These are phyloP conservation scores for Phytophthora ramorum DNA, from an alignment of 352 stramenopile species.

Conservation along the genomic window DNA sequence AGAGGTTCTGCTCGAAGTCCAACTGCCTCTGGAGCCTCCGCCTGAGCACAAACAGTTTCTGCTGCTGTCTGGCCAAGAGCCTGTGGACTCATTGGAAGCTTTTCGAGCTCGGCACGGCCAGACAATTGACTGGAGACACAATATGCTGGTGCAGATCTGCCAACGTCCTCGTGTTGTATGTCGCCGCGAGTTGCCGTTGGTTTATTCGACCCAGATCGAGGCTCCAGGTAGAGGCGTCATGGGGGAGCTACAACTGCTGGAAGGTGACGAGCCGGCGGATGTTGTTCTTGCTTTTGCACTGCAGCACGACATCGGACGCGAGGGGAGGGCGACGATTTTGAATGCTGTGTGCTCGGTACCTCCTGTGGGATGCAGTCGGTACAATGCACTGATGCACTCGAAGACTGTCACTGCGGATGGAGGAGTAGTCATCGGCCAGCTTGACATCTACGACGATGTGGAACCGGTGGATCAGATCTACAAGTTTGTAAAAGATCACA, in stretches of 20 bases:
- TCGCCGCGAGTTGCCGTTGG: constrained; percentile 40
- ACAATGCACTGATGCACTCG: constrained; percentile 49
- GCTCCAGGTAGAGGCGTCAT: constrained; percentile 33
- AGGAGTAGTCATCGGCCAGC: constrained; percentile 40
- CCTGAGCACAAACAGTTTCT: constrained; percentile 37
- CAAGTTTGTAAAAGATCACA: constrained; percentile 65
- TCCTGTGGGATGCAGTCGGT: constrained; percentile 47
- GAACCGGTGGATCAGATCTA: constrained; percentile 80
- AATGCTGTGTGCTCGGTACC: constrained; percentile 50
- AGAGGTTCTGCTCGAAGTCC: constrained; percentile 32
- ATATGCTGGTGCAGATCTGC: constrained; percentile 55
- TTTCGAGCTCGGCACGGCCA: constrained; percentile 53
- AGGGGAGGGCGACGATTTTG: constrained; percentile 40
- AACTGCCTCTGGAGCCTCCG: constrained; percentile 33
- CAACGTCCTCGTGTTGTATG: constrained; percentile 43
- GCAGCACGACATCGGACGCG: constrained; percentile 37
- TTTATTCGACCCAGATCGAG: constrained; percentile 54
- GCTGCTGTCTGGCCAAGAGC: constrained; percentile 49
- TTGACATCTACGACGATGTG: constrained; percentile 72
- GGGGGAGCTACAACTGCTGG: constrained; percentile 56
- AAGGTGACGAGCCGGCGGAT: constrained; percentile 61
- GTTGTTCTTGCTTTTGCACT: constrained; percentile 51
- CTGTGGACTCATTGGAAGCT: constrained; percentile 59
- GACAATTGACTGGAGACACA: constrained; percentile 39
- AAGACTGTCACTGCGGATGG: constrained; percentile 48